Conservation (phyloP, 768 basidiomycete species). For the Suillus brevipes region DNA sequence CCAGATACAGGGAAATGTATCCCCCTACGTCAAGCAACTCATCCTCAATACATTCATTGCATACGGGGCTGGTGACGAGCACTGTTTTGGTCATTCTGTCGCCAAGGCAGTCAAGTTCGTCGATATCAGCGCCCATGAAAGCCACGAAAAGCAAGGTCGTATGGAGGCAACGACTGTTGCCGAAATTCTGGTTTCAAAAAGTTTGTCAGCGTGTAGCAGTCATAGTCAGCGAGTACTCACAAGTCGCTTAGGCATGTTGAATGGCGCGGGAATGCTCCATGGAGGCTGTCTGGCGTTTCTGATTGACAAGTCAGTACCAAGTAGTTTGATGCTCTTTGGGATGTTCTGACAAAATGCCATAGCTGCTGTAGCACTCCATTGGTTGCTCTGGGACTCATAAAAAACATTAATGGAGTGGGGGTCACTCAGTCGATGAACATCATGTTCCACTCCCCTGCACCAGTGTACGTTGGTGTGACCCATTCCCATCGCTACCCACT, state of each 20-base stretch:
- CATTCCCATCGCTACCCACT: conserved; percentile 10
- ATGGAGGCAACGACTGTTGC: conserved; percentile 63
- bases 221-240: not conserved
- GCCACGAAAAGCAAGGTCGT: conserved; percentile 47
- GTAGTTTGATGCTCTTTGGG: not conserved
- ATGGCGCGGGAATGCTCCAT: conserved; percentile 74
- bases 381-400: conserved; percentile 61
- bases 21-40: conserved; percentile 63
- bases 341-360: conserved; percentile 6
- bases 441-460: conserved; percentile 67
- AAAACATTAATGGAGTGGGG: conserved; percentile 67
- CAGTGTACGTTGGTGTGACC: conserved; percentile 44
- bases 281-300: conserved; percentile 76
- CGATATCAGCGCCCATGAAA: conserved; percentile 53
- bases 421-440: conserved; percentile 74
- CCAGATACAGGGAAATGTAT: conserved; percentile 61
- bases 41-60: conserved; percentile 65
- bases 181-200: conserved; percentile 62
- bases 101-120: conserved; percentile 62
- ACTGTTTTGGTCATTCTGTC: conserved; percentile 61
- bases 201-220: conserved; percentile 36
- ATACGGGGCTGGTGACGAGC: conserved; percentile 68
- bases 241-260: conserved; percentile 58
- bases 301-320: conserved; percentile 61
- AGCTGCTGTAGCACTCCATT: conserved; percentile 71